Conservation (phyloP, 192 early-diverging fungal genomes). For the Mortierella alpina region DNA sequence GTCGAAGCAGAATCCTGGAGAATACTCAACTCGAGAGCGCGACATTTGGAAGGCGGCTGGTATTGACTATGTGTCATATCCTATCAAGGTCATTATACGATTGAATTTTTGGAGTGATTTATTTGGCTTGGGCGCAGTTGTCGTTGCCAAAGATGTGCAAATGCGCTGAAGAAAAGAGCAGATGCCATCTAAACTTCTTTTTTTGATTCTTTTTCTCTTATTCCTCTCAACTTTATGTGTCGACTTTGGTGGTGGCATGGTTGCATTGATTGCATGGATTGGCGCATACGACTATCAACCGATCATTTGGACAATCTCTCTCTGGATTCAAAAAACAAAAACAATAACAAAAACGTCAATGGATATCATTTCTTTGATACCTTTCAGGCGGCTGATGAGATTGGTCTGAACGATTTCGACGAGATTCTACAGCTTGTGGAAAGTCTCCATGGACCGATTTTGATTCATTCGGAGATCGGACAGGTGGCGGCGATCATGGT, state of each 20-base stretch:
- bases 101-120: background rate
- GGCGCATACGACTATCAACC: too few relatives aligned
- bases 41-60: slow-evolving; percentile 25
- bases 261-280: too few relatives aligned
- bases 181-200: slow-evolving; percentile 34
- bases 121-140: background rate
- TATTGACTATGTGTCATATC: slow-evolving; percentile 35
- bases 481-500: slow-evolving; percentile 50
- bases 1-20: slow-evolving; percentile 45
- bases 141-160: background rate
- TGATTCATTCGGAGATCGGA: slow-evolving; percentile 50
- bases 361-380: background rate
- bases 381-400: slow-evolving; percentile 40
- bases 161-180: slow-evolving; percentile 14
- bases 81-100: slow-evolving; percentile 43
- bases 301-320: background rate
- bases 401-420: slow-evolving; percentile 40
- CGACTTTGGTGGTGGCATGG: background rate
- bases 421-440: slow-evolving; percentile 47
- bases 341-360: background rate
- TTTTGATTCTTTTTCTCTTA: slow-evolving; percentile 7
- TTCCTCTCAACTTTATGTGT: background rate
- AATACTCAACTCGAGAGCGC: slow-evolving; percentile 15
- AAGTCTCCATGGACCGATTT: slow-evolving; percentile 31
- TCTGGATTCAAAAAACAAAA: background rate